Evolutionary conservation across 75 land plant genomes (phyloP).

Genomic region (Cunninghamia lanceolata): DNA sequence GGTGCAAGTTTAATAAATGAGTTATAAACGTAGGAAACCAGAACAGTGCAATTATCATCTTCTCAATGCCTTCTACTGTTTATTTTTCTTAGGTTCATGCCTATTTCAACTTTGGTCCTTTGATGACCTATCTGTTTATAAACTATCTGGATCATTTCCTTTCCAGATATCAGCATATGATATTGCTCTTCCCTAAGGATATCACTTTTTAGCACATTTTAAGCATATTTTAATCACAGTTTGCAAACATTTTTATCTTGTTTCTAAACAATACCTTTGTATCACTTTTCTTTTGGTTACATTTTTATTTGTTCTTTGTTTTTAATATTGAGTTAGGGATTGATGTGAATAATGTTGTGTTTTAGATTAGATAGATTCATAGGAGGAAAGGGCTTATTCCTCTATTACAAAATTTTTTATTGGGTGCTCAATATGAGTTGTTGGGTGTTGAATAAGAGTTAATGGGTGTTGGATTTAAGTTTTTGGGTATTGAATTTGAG

Average conservation of each 20-base stretch:
- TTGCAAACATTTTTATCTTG: background rate
- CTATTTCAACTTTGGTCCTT: conserved; percentile 45
- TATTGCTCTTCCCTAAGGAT: conserved; percentile 5
- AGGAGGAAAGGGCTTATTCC: background rate
- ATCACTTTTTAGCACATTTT: background rate
- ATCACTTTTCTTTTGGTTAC: background rate
- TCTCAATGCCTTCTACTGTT: no score
- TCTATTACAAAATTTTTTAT: background rate
- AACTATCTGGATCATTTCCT: conserved; percentile 82
- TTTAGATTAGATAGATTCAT: background rate
- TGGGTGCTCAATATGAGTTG: background rate
- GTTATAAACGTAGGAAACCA: no score
- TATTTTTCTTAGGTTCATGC: conserved; percentile 28
- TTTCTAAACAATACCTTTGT: background rate
- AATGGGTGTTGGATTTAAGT: background rate
- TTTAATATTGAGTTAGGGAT: background rate
- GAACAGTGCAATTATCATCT: no score
- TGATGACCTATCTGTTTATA: conserved; percentile 67
- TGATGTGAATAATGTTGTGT: background rate
- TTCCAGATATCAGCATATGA: conserved; percentile 38
- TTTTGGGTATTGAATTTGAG: background rate
- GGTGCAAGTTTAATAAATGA: no score
- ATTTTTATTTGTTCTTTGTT: background rate
- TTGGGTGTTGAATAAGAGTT: background rate
- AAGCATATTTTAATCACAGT: background rate